phyloP scores from a whole-genome alignment of 2,329 filamentous ascomycete genomes.

The Claviceps digitariae region DNA sequence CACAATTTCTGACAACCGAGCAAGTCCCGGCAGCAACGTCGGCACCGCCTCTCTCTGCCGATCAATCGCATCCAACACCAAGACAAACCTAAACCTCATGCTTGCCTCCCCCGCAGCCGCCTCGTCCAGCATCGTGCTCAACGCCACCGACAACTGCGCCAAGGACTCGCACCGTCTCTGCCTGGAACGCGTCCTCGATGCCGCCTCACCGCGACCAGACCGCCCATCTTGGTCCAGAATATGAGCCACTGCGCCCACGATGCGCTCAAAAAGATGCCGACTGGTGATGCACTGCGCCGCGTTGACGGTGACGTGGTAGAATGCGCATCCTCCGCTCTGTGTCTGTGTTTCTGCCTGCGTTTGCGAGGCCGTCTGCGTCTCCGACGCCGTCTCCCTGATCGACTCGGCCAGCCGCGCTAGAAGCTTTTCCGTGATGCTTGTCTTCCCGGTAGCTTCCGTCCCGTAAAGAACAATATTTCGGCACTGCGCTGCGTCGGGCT shows the following conservation, averaged over 20 bases:
- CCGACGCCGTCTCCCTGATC: slow-evolving; percentile 5
- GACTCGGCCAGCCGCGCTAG: slow-evolving; percentile 14
- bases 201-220: background rate
- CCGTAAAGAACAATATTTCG: slow-evolving; percentile 70
- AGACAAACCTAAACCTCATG: slow-evolving; percentile 55
- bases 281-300: slow-evolving; percentile 66
- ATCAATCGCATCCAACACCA: slow-evolving; percentile 84
- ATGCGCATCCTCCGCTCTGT: slow-evolving; percentile 12
- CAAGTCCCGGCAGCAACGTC: slow-evolving; percentile 69
- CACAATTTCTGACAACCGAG: slow-evolving; percentile 69
- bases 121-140: slow-evolving; percentile 45
- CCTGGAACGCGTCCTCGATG: background rate
- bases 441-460: slow-evolving; percentile 78
- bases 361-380: background rate
- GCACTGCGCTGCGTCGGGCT: slow-evolving; percentile 56
- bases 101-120: slow-evolving; percentile 21
- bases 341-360: background rate
- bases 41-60: slow-evolving; percentile 65
- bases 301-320: slow-evolving; percentile 49
- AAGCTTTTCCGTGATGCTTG: slow-evolving; percentile 47
- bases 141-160: slow-evolving; percentile 59
- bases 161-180: slow-evolving; percentile 60
- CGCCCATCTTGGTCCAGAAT: slow-evolving; percentile 21
- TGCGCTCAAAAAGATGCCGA: slow-evolving; percentile 63
- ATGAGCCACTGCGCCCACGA: slow-evolving; percentile 43